phyloP scores from a whole-genome alignment of 2,329 filamentous ascomycete genomes.

The Zymoseptoria ardabiliae region DNA sequence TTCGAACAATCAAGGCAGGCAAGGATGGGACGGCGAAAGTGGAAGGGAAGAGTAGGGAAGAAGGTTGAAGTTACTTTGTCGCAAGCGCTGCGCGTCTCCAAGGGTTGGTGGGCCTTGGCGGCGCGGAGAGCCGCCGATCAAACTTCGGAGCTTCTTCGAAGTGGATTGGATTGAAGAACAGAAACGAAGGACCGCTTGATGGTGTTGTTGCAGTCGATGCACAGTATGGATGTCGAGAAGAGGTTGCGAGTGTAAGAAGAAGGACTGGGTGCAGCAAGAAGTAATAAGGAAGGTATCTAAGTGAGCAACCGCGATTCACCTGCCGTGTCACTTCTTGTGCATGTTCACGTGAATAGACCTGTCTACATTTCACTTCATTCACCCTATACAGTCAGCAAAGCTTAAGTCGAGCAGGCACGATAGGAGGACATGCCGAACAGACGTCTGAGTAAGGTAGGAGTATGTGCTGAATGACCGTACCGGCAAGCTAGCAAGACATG shows the following conservation, averaged over 20 bases:
- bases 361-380: conserved; percentile 1
- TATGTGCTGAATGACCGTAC: no score
- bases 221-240: not conserved
- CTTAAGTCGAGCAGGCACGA: no score
- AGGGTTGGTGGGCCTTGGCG: not conserved
- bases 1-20: not conserved
- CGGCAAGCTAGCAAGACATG: no score
- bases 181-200: not conserved
- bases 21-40: not conserved
- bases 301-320: not conserved
- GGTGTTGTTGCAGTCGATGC: not conserved
- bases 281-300: not conserved
- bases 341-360: not conserved
- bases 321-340: not conserved
- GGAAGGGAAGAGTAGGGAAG: not conserved
- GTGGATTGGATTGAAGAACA: not conserved
- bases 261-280: not conserved
- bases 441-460: no score
- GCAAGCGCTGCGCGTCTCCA: not conserved
- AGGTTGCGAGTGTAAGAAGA: not conserved
- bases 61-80: not conserved
- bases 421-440: no score
- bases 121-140: not conserved
- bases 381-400: not conserved
- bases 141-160: not conserved